These are phyloP conservation scores for Penicillium canescens DNA, from an alignment of 495 filamentous ascomycete genomes.

Conservation along the genomic window DNA sequence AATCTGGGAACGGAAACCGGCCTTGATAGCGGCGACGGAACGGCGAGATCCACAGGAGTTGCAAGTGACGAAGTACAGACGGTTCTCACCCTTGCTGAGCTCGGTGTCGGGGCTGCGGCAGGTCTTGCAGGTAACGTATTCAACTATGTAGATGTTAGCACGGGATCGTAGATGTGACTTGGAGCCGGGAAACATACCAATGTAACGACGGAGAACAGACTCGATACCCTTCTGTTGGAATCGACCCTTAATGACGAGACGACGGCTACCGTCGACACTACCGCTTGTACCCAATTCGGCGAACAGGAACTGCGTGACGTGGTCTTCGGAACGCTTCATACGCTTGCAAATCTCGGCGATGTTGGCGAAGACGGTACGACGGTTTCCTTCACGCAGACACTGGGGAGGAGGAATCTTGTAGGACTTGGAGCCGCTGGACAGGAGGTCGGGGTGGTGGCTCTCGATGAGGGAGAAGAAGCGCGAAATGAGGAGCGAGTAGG, in stretches of 20 bases:
- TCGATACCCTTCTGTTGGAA: conserved; percentile 99
- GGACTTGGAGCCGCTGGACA: conserved; percentile 80
- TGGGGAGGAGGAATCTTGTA: conserved; percentile 99
- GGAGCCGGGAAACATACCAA: conserved; percentile 58
- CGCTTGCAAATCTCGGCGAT: conserved; percentile 88
- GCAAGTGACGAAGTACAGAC: conserved; percentile 82
- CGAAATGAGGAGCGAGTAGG: conserved; percentile 78
- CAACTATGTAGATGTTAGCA: conserved; percentile 54
- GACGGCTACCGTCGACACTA: conserved; percentile 86
- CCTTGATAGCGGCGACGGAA: conserved; percentile 96
- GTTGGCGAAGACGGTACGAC: conserved; percentile 99
- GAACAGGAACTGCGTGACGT: conserved; percentile 95
- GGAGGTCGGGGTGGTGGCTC: conserved; percentile 91
- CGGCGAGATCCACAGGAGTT: conserved; percentile 89
- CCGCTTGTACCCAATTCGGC: conserved; percentile 97
- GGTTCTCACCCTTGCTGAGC: conserved; percentile 97
- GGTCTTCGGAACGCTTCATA: conserved; percentile 97
- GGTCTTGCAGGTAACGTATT: conserved; percentile 99
- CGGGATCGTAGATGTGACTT: background rate
- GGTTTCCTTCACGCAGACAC: conserved; percentile 98
- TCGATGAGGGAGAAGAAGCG: conserved; percentile 92
- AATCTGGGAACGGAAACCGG: conserved; percentile 97
- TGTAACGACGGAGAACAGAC: conserved; percentile 90
- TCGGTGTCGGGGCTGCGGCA: conserved; percentile 94
- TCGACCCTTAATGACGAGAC: conserved; percentile 96